Evolutionary conservation across 1,284 basidiomycete genomes (phyloP), one percentile per base, ranked within the genome.

Genomic region (Apiotrichum sp.): DNA sequence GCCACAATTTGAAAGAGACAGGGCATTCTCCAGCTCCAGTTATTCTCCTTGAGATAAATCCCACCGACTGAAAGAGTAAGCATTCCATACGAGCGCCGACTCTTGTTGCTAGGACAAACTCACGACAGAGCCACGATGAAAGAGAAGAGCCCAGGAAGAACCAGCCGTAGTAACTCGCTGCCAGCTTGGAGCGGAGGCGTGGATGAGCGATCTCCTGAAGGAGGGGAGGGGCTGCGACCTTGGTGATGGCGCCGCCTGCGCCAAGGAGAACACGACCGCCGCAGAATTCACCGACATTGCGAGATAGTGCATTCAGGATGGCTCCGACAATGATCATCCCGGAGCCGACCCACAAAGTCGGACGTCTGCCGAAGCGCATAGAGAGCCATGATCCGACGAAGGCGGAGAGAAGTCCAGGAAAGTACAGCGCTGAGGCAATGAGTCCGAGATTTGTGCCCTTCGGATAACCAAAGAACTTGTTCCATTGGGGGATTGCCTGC

Each of bases 241-340:
- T 66, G 32, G 65, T 64, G 47, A 70, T 63, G 44, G 65, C 61
- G 11, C 59, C 65, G 1, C 65, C 65, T 4, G 61, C 54, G 31
- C 65, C 67, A 50, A 62, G 60, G 53, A 63, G 62, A 40, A 52
- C 45, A 41, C 68, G 53, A 39, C 58, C 62, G 50, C 66, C 41
- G 57, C 62, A 49, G 62, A 60, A 61, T 54, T 42, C 42, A 6
- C 46, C 40, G 32, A 57, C 57, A 33, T 59, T 55, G 2, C 41
- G 50, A 6, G 62, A 53, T 14, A 62, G 58, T 1, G 59, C 59
- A 48, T 64, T 58, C 7, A 65, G 34, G 14, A 65, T 44, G 5
- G 64, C 52, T 1, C 57, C 61, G 32, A 47, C 57, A 53, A 50
- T 50, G 33, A 72, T 65, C 4, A 70, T 43, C 3, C 53, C 41